Percentiles rank a stretch among this genome's conserved stretches.
phyloP scores from a whole-genome alignment of 192 early-diverging fungal species.

The Paraglomus brasilianum region DNA sequence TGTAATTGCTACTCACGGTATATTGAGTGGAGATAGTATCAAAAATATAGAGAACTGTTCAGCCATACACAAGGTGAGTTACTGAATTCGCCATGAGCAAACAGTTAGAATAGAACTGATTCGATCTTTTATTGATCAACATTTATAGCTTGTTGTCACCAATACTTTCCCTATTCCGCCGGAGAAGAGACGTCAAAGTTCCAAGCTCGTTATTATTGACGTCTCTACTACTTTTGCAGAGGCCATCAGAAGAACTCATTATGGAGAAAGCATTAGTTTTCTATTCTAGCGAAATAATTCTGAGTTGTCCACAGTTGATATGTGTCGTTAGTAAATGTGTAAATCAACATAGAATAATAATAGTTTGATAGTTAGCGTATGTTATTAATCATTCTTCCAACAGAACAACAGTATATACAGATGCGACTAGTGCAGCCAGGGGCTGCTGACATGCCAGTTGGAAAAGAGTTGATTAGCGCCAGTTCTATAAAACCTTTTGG shows the following conservation, averaged over 20 bases:
- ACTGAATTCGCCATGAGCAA: no score
- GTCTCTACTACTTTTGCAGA: slow-evolving; percentile 89
- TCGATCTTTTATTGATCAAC: not conserved
- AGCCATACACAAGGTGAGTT: slow-evolving; percentile 66
- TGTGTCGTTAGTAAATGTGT: no score
- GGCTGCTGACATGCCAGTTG: no score
- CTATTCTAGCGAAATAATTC: slow-evolving; percentile 52
- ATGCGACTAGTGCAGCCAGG: no score
- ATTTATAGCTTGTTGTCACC: slow-evolving; percentile 68
- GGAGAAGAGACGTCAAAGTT: slow-evolving; percentile 65
- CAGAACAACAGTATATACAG: no score
- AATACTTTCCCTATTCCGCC: slow-evolving; percentile 82
- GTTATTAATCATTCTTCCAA: no score
- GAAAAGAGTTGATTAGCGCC: no score
- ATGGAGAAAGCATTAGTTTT: slow-evolving; percentile 91
- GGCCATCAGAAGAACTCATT: slow-evolving; percentile 74
- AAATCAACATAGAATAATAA: no score
- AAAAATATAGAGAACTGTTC: slow-evolving; percentile 79
- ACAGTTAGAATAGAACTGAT: no score
- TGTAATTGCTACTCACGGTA: slow-evolving; percentile 93
- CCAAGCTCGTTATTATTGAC: slow-evolving; percentile 85
- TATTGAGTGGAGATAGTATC: slow-evolving; percentile 86
- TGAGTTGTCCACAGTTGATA: no score
- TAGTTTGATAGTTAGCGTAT: no score
- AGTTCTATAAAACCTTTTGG: no score